Evolutionary conservation across 1,284 basidiomycete genomes (phyloP).

Genomic region (Cryptococcus floricola): DNA sequence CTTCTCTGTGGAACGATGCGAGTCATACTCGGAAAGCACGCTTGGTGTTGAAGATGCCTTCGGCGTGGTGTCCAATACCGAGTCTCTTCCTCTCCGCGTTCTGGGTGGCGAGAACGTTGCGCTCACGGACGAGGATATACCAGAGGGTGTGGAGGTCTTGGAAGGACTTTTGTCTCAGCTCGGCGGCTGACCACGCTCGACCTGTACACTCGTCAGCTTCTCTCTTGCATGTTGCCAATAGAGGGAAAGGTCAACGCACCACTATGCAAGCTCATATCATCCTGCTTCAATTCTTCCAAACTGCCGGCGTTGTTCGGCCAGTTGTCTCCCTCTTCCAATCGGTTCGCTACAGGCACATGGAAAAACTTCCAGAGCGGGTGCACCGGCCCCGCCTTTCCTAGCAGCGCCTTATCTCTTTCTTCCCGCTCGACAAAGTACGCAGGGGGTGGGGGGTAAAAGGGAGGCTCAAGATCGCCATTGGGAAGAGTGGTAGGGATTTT

Average conservation of each 20-base stretch:
- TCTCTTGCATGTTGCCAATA: neutral
- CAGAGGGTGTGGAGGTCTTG: slow-evolving; percentile 86
- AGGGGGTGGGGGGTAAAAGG: slow-evolving; percentile 30
- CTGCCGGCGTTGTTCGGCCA: slow-evolving; percentile 19
- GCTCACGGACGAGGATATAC: slow-evolving; percentile 82
- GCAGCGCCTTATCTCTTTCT: slow-evolving; percentile 11
- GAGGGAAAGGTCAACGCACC: slow-evolving; percentile 25
- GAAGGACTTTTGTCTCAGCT: slow-evolving; percentile 84
- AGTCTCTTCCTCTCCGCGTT: slow-evolving; percentile 67
- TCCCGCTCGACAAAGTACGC: slow-evolving; percentile 28
- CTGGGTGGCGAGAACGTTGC: slow-evolving; percentile 86
- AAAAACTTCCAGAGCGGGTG: slow-evolving; percentile 50
- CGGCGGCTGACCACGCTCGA: slow-evolving; percentile 76
- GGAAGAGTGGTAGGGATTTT: slow-evolving; percentile 30
- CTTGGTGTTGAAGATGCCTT: slow-evolving; percentile 35
- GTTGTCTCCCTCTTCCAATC: slow-evolving; percentile 3
- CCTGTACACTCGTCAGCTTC: slow-evolving; percentile 53
- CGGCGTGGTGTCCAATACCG: slow-evolving; percentile 47
- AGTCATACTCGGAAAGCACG: slow-evolving; percentile 36
- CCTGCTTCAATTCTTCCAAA: slow-evolving; percentile 21
- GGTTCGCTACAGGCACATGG: slow-evolving; percentile 25
- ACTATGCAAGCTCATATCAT: slow-evolving; percentile 25
- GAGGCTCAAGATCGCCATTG: slow-evolving; percentile 38
- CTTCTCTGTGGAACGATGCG: neutral
- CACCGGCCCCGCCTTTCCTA: too few relatives aligned